These are phyloP conservation scores for Arbutus unedo DNA, from an alignment of 148 eudicot genomes.

Conservation along the genomic window DNA sequence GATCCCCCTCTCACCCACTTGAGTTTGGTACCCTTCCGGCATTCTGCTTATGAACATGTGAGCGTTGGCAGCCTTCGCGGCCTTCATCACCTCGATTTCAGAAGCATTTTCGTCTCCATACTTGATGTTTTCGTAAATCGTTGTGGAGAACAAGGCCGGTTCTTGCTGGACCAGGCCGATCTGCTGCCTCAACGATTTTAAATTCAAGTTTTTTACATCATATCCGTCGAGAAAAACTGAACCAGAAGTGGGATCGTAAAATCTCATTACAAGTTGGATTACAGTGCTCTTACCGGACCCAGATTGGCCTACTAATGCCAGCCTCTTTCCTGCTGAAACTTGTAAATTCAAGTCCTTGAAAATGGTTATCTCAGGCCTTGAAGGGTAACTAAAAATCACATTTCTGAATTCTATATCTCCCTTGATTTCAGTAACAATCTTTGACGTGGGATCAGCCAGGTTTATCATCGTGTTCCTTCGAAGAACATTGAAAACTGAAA, in stretches of 20 bases:
- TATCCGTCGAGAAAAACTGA: slow-evolving; percentile 44
- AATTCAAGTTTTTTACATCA: slow-evolving; percentile 45
- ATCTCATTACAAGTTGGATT: slow-evolving; percentile 50
- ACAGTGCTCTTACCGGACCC: slow-evolving; percentile 81
- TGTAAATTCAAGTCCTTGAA: slow-evolving; percentile 42
- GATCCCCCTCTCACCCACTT: slow-evolving; percentile 62
- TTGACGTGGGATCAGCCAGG: slow-evolving; percentile 36
- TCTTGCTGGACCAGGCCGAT: slow-evolving; percentile 81
- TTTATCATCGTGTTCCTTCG: slow-evolving; percentile 44
- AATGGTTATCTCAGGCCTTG: slow-evolving; percentile 52
- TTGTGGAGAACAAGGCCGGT: slow-evolving; percentile 68
- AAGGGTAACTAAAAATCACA: slow-evolving; percentile 55
- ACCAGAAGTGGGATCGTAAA: slow-evolving; percentile 63
- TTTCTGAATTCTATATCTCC: slow-evolving; percentile 58
- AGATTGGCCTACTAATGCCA: slow-evolving; percentile 76
- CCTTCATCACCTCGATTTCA: slow-evolving; percentile 61
- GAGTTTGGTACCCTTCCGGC: slow-evolving; percentile 61
- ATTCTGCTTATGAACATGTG: slow-evolving; percentile 57
- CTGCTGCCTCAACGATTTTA: slow-evolving; percentile 45
- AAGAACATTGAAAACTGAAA: slow-evolving; percentile 51
- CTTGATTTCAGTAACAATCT: slow-evolving; percentile 25
- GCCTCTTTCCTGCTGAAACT: slow-evolving; percentile 48
- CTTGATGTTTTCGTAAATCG: slow-evolving; percentile 60
- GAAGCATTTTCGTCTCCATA: slow-evolving; percentile 62
- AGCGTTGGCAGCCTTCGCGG: slow-evolving; percentile 76